Conservation (phyloP, 331 rosid species). For the Pyracantha coccinea region DNA sequence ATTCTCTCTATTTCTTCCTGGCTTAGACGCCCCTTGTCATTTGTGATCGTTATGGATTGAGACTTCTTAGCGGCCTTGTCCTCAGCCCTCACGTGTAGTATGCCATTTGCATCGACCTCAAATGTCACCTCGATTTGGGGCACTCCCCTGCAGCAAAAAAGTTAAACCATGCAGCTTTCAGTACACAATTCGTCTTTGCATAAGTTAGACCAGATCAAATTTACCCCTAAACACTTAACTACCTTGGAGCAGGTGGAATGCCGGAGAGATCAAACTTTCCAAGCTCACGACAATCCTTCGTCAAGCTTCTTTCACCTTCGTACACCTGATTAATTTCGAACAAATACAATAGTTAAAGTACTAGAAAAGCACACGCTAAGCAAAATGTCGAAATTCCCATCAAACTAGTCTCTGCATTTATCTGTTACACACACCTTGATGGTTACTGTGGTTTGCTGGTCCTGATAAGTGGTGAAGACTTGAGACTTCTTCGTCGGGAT, state of each 20-base stretch:
- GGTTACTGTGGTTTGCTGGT: slow-evolving; percentile 43
- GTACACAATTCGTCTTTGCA: not conserved
- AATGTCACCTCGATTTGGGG: slow-evolving; percentile 55
- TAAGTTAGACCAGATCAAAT: not conserved
- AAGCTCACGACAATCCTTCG: slow-evolving; percentile 51
- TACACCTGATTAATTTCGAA: slow-evolving; percentile 22
- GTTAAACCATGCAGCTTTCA: not conserved
- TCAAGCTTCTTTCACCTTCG: slow-evolving; percentile 50
- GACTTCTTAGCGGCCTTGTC: slow-evolving; percentile 50
- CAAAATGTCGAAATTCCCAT: not conserved
- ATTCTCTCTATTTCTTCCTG: slow-evolving; percentile 43
- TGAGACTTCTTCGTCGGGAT: slow-evolving; percentile 54
- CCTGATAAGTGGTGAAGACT: slow-evolving; percentile 47
- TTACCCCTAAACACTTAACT: not conserved
- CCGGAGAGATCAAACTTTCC: slow-evolving; percentile 45
- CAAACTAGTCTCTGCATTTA: not conserved
- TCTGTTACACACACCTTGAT: slow-evolving; percentile 21
- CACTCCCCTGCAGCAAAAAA: slow-evolving; percentile 29
- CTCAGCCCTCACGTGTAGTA: slow-evolving; percentile 42
- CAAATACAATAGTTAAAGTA: not conserved
- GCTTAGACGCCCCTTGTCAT: slow-evolving; percentile 50
- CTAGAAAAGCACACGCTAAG: not conserved
- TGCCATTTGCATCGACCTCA: slow-evolving; percentile 51
- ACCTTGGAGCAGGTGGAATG: slow-evolving; percentile 61
- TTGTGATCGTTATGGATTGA: slow-evolving; percentile 39